Evolutionary conservation across 2,329 filamentous ascomycete genomes (phyloP).

Genomic region (Spiromastix sp.): DNA sequence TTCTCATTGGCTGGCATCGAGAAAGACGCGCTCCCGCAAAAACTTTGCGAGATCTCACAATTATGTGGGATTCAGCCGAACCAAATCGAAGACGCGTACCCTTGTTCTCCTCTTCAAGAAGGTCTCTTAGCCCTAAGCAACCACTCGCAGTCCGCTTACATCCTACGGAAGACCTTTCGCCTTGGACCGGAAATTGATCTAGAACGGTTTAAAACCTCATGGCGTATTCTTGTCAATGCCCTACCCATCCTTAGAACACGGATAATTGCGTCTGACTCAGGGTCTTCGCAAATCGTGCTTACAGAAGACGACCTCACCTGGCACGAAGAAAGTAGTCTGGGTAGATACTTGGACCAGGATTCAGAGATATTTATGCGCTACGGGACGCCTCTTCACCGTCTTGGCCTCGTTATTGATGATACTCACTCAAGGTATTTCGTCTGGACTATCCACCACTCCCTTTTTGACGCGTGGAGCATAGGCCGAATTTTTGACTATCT

Average conservation of each 20-base stretch:
- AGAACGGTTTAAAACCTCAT: constrained; percentile 27
- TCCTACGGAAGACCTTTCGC: constrained; percentile 27
- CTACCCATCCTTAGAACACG: constrained; percentile 33
- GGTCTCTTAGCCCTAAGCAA: constrained; percentile 33
- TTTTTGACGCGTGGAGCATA: constrained; percentile 31
- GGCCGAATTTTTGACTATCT: constrained; percentile 12
- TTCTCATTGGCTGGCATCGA: neutral
- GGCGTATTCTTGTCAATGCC: constrained; percentile 24
- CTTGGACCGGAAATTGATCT: constrained; percentile 22
- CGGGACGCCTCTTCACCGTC: constrained; percentile 9
- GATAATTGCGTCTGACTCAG: constrained; percentile 18
- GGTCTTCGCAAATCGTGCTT: constrained; percentile 22
- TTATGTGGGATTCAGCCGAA: constrained; percentile 13
- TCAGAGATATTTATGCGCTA: constrained; percentile 7
- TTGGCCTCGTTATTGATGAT: constrained; percentile 8
- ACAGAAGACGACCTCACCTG: constrained; percentile 25
- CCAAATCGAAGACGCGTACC: constrained; percentile 29
- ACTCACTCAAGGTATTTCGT: constrained; percentile 19
- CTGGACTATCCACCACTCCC: constrained; percentile 33
- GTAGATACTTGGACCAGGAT: constrained; percentile 16
- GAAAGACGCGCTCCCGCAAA: too few species aligned
- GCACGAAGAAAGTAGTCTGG: constrained; percentile 18
- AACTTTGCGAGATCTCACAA: constrained; percentile 13
- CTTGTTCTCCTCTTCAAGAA: constrained; percentile 33
- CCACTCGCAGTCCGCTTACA: constrained; percentile 29